Evolutionary conservation across 2,329 filamentous ascomycete genomes (phyloP), one percentile per base, ranked within the genome.

Genomic region (Lachnellula arida): DNA sequence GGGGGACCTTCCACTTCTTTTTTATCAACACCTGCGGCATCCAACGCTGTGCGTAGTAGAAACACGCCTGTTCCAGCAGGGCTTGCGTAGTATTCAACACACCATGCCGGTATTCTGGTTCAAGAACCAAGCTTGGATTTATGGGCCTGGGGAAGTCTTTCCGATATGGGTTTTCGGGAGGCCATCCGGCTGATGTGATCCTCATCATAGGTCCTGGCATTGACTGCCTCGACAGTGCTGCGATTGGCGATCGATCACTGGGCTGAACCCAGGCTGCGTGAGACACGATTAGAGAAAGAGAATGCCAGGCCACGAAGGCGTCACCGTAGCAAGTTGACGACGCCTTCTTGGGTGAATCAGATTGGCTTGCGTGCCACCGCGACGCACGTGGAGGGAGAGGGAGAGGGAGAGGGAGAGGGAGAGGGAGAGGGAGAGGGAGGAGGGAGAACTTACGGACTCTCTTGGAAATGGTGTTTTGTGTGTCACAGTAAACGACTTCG

Each of bases 31-130:
- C 46, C 11, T 40, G 3, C 6, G 55, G 55, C 15, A 25, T 37
- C 37, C 46, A 49, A 3, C 19, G 17, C 22, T 40, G 15, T 4
- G 51, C 55, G 15, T 50, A 57, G 34, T 53, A 25, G 40, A 50
- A 57, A 17, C 23, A 19, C 5, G 40, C 40, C 34, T 57, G 50
- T 23, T 57, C 55, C 12, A 53, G 32, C 23, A 57, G 39, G 7
- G 17, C n/a, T 25, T 57, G 55, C 9, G 50, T 17, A 19, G 19
- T 17, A 11, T 25, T 46, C 22, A 53, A 39, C 3, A 57, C 14
- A 9, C 12, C 25, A 42, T 57, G 46, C 12, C 53, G 46, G 15
- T 47, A 19, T 11, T 12, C 40, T n/a, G 37, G 47, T 3, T 48
- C 35, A 1, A 49, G 42, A 12, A 22, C 12, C 5, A 14, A 12